Conservation (phyloP, 371 early-diverging fungal genomes). For the Mortierella sp. region DNA sequence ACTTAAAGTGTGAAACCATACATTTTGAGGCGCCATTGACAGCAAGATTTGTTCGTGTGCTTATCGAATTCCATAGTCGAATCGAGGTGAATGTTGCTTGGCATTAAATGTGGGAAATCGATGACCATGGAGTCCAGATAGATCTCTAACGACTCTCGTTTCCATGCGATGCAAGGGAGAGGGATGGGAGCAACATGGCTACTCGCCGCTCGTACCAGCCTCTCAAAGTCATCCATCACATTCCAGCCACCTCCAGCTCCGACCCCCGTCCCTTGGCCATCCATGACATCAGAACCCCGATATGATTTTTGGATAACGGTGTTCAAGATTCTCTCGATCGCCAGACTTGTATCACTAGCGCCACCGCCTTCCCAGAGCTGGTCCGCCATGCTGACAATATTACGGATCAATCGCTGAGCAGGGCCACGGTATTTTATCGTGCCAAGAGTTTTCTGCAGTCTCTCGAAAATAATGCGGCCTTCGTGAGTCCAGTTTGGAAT, state of each 20-base stretch:
- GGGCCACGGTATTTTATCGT: constrained; percentile 20
- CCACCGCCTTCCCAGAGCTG: constrained; percentile 51
- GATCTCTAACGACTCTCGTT: constrained; percentile 16
- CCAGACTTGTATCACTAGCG: constrained; percentile 27
- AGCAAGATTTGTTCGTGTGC: constrained; percentile 6
- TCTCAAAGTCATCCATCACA: constrained; percentile 34
- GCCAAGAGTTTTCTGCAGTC: constrained; percentile 13
- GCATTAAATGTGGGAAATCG: constrained; percentile 24
- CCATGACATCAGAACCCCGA: not conserved
- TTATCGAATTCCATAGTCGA: constrained; percentile 29
- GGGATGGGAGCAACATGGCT: constrained; percentile 23
- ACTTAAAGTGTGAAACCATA: not conserved
- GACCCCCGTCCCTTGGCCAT: not conserved
- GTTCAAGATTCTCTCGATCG: constrained; percentile 27
- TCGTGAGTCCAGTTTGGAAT: constrained; percentile 14
- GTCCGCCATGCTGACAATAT: constrained; percentile 21
- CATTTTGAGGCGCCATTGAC: constrained; percentile 42
- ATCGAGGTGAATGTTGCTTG: constrained; percentile 29
- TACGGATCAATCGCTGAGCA: constrained; percentile 28
- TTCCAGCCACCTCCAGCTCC: constrained; percentile 18
- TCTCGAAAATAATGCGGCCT: constrained; percentile 1
- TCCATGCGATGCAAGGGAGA: constrained; percentile 35
- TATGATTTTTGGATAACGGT: constrained; percentile 18
- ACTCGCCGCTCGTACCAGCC: constrained; percentile 11
- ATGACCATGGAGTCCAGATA: constrained; percentile 26